Evolutionary conservation across 805 yeast species (phyloP).

Genomic region (Ogataea glucozyma): DNA sequence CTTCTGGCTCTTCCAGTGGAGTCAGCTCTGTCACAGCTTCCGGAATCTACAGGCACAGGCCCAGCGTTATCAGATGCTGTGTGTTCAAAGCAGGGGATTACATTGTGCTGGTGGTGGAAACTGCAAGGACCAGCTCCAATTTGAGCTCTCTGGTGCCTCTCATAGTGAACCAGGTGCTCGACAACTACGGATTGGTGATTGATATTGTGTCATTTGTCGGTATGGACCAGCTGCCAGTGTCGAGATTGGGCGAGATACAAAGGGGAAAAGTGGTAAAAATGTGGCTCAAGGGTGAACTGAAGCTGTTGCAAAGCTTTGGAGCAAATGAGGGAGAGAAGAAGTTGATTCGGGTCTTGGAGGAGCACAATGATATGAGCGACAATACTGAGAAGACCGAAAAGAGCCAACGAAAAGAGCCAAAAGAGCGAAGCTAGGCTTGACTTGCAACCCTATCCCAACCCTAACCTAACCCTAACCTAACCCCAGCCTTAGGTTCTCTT

Average conservation of each 20-base stretch:
- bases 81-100: conserved; percentile 82
- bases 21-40: neutral
- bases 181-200: conserved; percentile 76
- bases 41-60: neutral
- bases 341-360: conserved; percentile 57
- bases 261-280: conserved; percentile 62
- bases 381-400: too few relatives aligned
- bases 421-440: too few relatives aligned
- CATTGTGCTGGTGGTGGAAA: conserved; percentile 72
- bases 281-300: conserved; percentile 54
- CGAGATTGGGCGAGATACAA: conserved; percentile 75
- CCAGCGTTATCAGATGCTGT: conserved; percentile 35
- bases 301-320: conserved; percentile 47
- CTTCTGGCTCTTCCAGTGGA: neutral
- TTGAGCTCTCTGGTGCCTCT: conserved; percentile 81
- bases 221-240: conserved; percentile 61
- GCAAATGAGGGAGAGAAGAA: conserved; percentile 68
- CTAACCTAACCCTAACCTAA: too few relatives aligned
- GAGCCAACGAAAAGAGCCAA: neutral
- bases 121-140: conserved; percentile 43
- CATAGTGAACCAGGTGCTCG: conserved; percentile 73
- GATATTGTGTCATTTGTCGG: conserved; percentile 83
- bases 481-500: too few relatives aligned
- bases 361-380: conserved; percentile 38
- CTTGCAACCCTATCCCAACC: too few relatives aligned